Evolutionary conservation across 768 basidiomycete species (phyloP).

Genomic region (Collybia sp.): DNA sequence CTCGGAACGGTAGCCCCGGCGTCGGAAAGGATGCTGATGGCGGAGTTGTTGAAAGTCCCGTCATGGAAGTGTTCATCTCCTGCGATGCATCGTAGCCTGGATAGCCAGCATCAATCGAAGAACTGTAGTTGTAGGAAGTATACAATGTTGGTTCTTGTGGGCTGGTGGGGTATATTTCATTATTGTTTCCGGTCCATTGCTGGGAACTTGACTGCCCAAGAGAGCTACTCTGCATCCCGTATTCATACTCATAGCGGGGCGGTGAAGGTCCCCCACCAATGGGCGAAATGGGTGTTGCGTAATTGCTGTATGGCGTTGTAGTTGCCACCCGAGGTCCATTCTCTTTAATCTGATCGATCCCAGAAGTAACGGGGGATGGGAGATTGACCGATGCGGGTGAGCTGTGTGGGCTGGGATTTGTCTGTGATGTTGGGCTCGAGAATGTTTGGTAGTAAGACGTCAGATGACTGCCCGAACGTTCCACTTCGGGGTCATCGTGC

Average conservation of each 20-base stretch:
- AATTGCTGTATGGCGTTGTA: slow-evolving; percentile 34
- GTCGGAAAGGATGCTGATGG: slow-evolving; percentile 63
- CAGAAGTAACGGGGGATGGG: slow-evolving; percentile 63
- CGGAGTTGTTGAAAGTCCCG: slow-evolving; percentile 51
- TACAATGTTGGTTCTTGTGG: slow-evolving; percentile 41
- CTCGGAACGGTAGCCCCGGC: slow-evolving; percentile 77
- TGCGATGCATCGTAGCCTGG: slow-evolving; percentile 32
- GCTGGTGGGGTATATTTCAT: slow-evolving; percentile 36
- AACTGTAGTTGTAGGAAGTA: slow-evolving; percentile 38
- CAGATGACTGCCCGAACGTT: slow-evolving; percentile 27
- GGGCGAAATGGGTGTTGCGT: slow-evolving; percentile 46
- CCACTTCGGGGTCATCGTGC: slow-evolving; percentile 58
- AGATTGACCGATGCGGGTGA: slow-evolving; percentile 71
- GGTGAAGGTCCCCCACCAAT: slow-evolving; percentile 44
- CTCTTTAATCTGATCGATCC: slow-evolving; percentile 45
- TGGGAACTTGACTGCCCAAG: slow-evolving; percentile 31
- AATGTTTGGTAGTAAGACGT: slow-evolving; percentile 50
- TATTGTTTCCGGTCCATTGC: slow-evolving; percentile 41
- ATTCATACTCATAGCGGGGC: slow-evolving; percentile 55
- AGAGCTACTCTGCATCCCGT: slow-evolving; percentile 34
- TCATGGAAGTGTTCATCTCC: slow-evolving; percentile 30
- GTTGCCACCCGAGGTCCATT: slow-evolving; percentile 50
- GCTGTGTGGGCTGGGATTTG: slow-evolving; percentile 59
- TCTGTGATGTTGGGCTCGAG: slow-evolving; percentile 44
- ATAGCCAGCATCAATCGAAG: slow-evolving; percentile 35